Base-by-base conservation (phyloP, 306 rosid species). In the Mimosa bimucronata region DNA sequence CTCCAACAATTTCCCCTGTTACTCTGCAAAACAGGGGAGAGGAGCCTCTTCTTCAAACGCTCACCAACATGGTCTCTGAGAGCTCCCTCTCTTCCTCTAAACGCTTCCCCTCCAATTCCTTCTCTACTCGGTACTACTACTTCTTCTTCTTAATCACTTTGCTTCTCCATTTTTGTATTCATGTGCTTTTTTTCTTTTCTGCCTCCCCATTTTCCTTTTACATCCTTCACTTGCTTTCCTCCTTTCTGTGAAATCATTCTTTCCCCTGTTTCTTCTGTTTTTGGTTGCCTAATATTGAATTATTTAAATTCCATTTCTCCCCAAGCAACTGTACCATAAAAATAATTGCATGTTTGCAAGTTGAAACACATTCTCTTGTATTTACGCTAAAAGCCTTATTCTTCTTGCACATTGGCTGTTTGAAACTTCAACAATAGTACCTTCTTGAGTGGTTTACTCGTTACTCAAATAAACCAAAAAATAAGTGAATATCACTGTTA, bases 41-140 rank as follows among this genome's bases (percentile, higher is more conserved):
- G 80, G 58, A 81, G 77, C 80, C 53, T 69, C 34, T 77, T 44
- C 76, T 72, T 73, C 67, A 1, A 44, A 75, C 38, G 12, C 69
- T 14, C 5, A 73, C 23, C 37, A 67, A 71, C 5, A 92, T 93
- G 93, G 91, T 90, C 81, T 91, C 94, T 62, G 92, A 91, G 52
- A 84, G 66, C 84, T 69, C 89, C 4, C 79, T 90, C 42, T 81
- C 94, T 81, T 83, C 85, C 80, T 84, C 89, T 61, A 77, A 81
- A 76, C 89, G 85, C 80, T 85, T 94, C 44, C 84, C 91, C 75
- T 86, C 86, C 88, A 91, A 88, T 82, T 85, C 97, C 83, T 94
- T 90, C 88, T 89, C 94, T 70, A 88, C 98, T 58, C 85, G 98
- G 97, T 93, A 88, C 79, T 41, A n/a, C n/a, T n/a, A n/a, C 1